A percentile compares a stretch with the other conserved stretches of the same genome.
These are phyloP conservation scores for Saccharomyces kudriavzevii DNA, from an alignment of 805 yeast genomes.

Conservation along the genomic window DNA sequence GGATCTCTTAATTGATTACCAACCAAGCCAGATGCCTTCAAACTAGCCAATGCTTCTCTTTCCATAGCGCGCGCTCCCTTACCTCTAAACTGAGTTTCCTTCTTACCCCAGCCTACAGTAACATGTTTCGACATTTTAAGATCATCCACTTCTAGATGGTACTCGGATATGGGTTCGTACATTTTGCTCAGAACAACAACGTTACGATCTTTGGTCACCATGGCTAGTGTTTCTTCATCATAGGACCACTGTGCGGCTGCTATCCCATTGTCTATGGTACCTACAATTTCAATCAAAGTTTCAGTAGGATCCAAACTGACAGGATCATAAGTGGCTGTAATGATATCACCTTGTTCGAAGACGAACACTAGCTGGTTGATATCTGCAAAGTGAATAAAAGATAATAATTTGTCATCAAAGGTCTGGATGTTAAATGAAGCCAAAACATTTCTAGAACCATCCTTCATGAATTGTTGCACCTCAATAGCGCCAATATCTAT, in stretches of 20 bases:
- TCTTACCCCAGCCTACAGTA: constrained; percentile 97
- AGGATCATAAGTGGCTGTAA: constrained; percentile 53
- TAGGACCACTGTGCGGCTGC: constrained; percentile 76
- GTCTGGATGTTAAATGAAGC: constrained; percentile 51
- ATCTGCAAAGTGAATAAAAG: constrained; percentile 65
- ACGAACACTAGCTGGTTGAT: constrained; percentile 57
- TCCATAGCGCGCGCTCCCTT: constrained; percentile 78
- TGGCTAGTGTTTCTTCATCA: constrained; percentile 77
- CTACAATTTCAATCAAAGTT: constrained; percentile 63
- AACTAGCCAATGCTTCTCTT: constrained; percentile 45
- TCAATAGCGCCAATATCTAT: constrained; percentile 51
- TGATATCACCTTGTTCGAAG: constrained; percentile 67
- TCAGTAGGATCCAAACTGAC: constrained; percentile 38
- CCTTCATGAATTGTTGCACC: constrained; percentile 66
- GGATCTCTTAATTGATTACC: constrained; percentile 76
- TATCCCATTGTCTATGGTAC: constrained; percentile 72
- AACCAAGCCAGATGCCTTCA: constrained; percentile 52
- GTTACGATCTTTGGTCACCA: constrained; percentile 56
- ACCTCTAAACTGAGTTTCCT: constrained; percentile 94
- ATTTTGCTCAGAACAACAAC: constrained; percentile 61
- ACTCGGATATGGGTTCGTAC: constrained; percentile 74
- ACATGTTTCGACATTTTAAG: constrained; percentile 70
- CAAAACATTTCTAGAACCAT: constrained; percentile 48
- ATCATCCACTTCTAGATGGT: constrained; percentile 50
- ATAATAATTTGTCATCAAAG: constrained; percentile 37